Percentiles rank a stretch among this genome's conserved stretches.
Conservation (phyloP, 306 rosid species). For the Pyrus betulifolia region DNA sequence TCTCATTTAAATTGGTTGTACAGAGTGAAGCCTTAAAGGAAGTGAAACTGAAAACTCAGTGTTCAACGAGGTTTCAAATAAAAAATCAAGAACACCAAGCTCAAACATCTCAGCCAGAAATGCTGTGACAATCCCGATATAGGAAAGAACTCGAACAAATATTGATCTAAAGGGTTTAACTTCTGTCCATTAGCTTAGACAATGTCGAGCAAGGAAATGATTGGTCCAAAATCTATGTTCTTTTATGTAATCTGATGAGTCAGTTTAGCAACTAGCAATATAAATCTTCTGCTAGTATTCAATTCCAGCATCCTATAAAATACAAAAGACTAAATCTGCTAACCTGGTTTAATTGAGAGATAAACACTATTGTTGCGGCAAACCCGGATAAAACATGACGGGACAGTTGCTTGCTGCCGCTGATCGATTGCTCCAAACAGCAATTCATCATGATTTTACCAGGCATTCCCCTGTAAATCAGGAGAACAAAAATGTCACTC, state of each 20-base stretch:
- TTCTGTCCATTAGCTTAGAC: background rate
- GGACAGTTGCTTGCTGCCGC: slow-evolving; percentile 37
- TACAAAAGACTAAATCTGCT: slow-evolving; percentile 7
- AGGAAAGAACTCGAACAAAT: background rate
- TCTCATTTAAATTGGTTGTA: background rate
- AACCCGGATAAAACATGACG: slow-evolving; percentile 55
- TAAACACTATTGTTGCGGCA: slow-evolving; percentile 63
- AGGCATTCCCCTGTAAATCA: slow-evolving; percentile 39
- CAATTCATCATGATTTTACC: slow-evolving; percentile 43
- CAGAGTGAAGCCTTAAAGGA: background rate
- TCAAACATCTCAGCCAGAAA: background rate
- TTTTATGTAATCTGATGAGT: background rate
- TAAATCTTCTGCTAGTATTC: background rate
- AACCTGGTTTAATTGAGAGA: slow-evolving; percentile 72
- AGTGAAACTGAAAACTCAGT: background rate
- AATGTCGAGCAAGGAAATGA: background rate
- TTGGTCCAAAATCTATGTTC: background rate
- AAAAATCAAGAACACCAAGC: background rate
- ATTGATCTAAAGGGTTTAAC: background rate
- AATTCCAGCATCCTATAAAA: background rate
- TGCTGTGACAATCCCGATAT: background rate
- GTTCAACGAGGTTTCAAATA: background rate
- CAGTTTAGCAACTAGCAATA: background rate
- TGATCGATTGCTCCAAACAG: slow-evolving; percentile 33
- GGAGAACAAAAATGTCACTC: slow-evolving; percentile 16